phyloP scores from a whole-genome alignment of 257 asterid species.

The Cruciata laevipes region DNA sequence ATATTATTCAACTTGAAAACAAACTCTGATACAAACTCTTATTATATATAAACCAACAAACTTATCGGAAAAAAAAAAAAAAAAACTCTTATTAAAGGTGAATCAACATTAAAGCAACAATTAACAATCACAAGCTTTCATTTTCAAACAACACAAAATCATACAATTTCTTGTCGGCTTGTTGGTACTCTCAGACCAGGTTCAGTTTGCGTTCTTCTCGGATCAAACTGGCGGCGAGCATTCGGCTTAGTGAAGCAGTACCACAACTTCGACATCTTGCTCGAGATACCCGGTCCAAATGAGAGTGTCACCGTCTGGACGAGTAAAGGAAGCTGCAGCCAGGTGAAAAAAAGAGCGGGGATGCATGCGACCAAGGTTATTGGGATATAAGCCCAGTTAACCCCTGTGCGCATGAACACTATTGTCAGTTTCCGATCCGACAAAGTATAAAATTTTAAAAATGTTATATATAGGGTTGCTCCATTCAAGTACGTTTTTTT shows the following conservation, averaged over 20 bases:
- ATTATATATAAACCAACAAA: not conserved
- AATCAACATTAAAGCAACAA: not conserved
- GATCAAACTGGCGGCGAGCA: no score
- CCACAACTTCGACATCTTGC: not conserved
- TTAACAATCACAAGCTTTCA: not conserved
- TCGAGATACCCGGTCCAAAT: not conserved
- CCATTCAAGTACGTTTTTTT: no score
- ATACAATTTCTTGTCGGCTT: no score
- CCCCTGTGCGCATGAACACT: not conserved
- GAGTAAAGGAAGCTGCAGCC: conserved; percentile 5
- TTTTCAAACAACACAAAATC: no score
- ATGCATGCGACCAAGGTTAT: conserved; percentile 11
- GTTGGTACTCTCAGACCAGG: no score
- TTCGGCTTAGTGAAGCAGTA: not conserved
- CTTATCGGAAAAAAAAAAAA: no score
- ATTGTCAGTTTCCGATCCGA: no score
- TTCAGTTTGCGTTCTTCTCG: no score
- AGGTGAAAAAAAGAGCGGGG: not conserved
- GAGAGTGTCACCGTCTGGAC: not conserved
- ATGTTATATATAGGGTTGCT: no score
- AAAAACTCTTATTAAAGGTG: not conserved
- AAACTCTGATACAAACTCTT: no score
- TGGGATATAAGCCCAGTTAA: conserved; percentile 3
- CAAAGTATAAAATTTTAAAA: no score
- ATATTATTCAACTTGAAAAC: no score